A percentile compares a stretch with the other conserved stretches of the same genome.
Evolutionary conservation across 192 early-diverging fungal genomes (phyloP).

Genomic region (Linnemannia zychae): DNA sequence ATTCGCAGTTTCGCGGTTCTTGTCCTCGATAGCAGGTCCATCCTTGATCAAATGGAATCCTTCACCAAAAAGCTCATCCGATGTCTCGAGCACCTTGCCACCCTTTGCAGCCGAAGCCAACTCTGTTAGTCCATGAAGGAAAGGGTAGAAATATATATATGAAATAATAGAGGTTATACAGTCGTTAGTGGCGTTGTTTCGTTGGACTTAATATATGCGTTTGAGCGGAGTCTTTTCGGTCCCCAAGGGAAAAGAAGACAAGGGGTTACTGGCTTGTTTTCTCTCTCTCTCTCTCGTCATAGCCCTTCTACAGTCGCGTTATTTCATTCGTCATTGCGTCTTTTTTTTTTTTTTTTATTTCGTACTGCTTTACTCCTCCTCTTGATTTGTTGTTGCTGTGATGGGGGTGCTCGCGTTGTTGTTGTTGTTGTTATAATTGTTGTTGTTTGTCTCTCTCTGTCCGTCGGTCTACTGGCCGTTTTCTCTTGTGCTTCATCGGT

Average conservation of each 20-base stretch:
- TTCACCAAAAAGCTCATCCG: slow-evolving; percentile 94
- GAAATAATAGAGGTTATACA: neutral
- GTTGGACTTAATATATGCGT: neutral
- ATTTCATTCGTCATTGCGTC: slow-evolving; percentile 1
- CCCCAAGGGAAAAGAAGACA: neutral
- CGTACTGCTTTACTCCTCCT: too few relatives aligned
- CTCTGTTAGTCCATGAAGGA: too few relatives aligned
- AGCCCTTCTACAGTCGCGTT: neutral
- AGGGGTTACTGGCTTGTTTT: neutral
- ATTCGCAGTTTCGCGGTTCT: slow-evolving; percentile 67
- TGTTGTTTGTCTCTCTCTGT: neutral
- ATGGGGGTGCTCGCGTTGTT: too few relatives aligned
- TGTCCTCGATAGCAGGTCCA: slow-evolving; percentile 74
- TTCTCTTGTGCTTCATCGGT: too few relatives aligned
- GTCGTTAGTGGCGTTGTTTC: neutral
- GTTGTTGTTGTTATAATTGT: neutral
- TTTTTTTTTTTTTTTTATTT: neutral
- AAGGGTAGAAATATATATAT: too few relatives aligned
- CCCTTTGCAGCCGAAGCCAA: slow-evolving; percentile 80
- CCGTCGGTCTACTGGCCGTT: too few relatives aligned
- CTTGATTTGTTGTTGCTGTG: neutral
- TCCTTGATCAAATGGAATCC: slow-evolving; percentile 85
- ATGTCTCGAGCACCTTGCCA: slow-evolving; percentile 81
- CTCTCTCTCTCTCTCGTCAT: neutral
- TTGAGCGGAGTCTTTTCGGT: neutral